Evolutionary conservation across 1,284 basidiomycete species (phyloP), one percentile per base, ranked within the genome.

Genomic region (Kwoniella shivajii): DNA sequence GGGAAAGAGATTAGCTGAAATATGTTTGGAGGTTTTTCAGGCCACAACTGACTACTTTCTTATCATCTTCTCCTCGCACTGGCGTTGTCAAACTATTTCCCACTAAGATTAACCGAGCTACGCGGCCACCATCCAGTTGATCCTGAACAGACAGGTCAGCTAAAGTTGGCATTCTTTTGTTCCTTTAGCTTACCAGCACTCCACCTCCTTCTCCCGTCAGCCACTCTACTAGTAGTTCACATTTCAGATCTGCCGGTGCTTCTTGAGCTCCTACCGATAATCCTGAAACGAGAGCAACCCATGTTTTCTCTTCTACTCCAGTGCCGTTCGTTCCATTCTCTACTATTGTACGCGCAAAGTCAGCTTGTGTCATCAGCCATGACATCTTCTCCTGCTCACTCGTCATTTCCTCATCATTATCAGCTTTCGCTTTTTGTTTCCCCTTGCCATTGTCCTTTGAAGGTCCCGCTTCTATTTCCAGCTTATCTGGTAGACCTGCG

Each of bases 201-300:
- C 83, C 85, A n/a, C 89, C 90, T 11, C 81, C 82, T 78, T 97
- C 94, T 6, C 92, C 92, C 0, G 84, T 83, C 30, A 99, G 80
- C 79, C 90, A 97, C 74, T 98, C 96, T 2, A 86, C 83, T 11
- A 97, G 77, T 80, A 95, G 81, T 66, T 92, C 88, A 46, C 87
- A 82, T 61, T 86, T 86, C 6, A 88, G 82, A 69, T 94, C 92
- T 20, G 76, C 72, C 4, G 85, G 80, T 6, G 85, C 78, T 10
- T 84, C 83, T 18, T 73, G 70, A 71, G 77, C 50, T 4, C 80
- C 85, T 75, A 63, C 86, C 83, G 61, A 92, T 74, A 97, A 80
- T 0, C 94, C 93, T n/a, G 91, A 93, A 2, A 90, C 81, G 1
- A 90, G 68, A 3, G 88, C 93, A 34, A 96, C 82, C 86, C 90